A percentile compares a stretch with the other conserved stretches of the same genome.
Conservation (phyloP, 305 asterid species). For the Fraxinus greggii region DNA sequence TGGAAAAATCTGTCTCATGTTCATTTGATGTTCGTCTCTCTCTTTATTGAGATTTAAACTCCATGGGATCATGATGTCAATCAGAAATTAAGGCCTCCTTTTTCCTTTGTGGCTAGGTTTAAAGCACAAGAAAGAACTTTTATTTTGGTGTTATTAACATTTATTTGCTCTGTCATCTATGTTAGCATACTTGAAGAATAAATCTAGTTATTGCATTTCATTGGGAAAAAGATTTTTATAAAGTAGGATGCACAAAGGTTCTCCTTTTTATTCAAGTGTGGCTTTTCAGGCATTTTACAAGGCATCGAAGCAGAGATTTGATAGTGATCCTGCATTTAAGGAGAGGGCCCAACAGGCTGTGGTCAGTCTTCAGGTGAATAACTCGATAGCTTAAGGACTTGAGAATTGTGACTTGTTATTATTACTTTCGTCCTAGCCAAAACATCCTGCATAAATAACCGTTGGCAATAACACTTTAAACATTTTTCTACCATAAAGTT, state of each 20-base stretch:
- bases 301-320: constrained; percentile 87
- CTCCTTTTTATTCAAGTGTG: constrained; percentile 16
- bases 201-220: neutral
- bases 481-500: neutral
- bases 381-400: constrained; percentile 12
- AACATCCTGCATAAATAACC: neutral
- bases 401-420: neutral
- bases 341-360: constrained; percentile 89
- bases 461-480: neutral
- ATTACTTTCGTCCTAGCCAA: constrained; percentile 4
- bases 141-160: neutral
- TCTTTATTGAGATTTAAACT: constrained; percentile 5
- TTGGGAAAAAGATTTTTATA: neutral
- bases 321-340: constrained; percentile 69
- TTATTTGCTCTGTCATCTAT: neutral
- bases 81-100: neutral
- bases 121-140: neutral
- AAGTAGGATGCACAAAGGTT: constrained; percentile 7
- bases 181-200: neutral
- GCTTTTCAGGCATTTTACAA: constrained; percentile 71
- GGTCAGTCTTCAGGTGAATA: constrained; percentile 86
- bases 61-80: neutral
- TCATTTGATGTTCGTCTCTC: neutral
- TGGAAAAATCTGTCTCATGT: neutral
- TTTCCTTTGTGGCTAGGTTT: neutral